phyloP scores from a whole-genome alignment of 495 filamentous ascomycete species.

The Aspergillus nidulans region DNA sequence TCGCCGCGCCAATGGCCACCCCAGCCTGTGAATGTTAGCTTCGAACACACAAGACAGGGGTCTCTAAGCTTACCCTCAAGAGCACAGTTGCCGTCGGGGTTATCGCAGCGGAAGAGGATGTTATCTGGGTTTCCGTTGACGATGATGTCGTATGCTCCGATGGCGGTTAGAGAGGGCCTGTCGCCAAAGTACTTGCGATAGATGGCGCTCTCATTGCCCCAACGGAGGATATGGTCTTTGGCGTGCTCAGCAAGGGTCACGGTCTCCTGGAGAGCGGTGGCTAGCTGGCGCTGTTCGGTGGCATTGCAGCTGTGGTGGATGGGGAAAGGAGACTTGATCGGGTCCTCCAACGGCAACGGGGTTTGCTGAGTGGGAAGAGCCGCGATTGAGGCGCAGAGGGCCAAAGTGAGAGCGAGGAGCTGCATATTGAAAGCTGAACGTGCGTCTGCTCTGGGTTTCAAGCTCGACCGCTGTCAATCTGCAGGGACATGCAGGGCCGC shows the following conservation, averaged over 20 bases:
- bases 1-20: slow-evolving; percentile 57
- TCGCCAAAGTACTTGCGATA: slow-evolving; percentile 57
- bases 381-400: slow-evolving; percentile 3
- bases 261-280: slow-evolving; percentile 44
- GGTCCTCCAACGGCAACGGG: slow-evolving; percentile 6
- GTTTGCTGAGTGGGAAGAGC: slow-evolving; percentile 1
- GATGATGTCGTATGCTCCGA: slow-evolving; percentile 51
- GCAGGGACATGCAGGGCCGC: background rate
- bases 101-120: slow-evolving; percentile 54
- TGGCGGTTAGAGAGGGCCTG: slow-evolving; percentile 40
- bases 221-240: slow-evolving; percentile 42
- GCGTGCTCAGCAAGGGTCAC: slow-evolving; percentile 46
- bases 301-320: slow-evolving; percentile 56
- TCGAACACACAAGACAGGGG: background rate
- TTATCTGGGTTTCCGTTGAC: slow-evolving; percentile 42
- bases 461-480: background rate
- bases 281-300: slow-evolving; percentile 46
- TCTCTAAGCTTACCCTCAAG: slow-evolving; percentile 31
- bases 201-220: slow-evolving; percentile 45
- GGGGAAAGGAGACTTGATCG: slow-evolving; percentile 25
- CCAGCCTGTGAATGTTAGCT: slow-evolving; percentile 34
- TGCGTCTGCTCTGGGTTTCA: background rate
- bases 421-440: slow-evolving; percentile 9
- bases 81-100: slow-evolving; percentile 53
- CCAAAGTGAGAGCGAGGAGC: slow-evolving; percentile 4